Evolutionary conservation across 78 protist species (phyloP).

Genomic region (Planoprotostelium fungivorum): DNA sequence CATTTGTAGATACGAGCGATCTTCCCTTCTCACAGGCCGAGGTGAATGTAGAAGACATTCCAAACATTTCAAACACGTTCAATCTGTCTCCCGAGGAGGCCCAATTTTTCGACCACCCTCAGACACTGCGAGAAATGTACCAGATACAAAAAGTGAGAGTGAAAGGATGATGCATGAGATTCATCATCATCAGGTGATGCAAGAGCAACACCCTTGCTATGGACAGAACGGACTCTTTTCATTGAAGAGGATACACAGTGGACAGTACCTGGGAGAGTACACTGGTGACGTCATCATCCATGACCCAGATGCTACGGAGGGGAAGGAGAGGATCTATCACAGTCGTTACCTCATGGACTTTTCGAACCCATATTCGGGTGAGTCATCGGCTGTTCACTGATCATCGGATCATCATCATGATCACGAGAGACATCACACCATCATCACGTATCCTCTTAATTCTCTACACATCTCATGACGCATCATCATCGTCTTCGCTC

Average conservation of each 20-base stretch:
- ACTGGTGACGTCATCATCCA: not conserved
- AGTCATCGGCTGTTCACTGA: no score
- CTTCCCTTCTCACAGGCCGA: not conserved
- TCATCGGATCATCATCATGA: no score
- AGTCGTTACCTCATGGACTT: not conserved
- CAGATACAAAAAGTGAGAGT: not conserved
- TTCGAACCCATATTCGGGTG: not conserved
- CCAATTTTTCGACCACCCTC: not conserved
- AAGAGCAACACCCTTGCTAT: not conserved
- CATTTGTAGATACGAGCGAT: not conserved
- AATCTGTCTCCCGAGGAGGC: not conserved
- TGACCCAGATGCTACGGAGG: not conserved
- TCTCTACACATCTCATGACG: no score
- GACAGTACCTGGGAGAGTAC: not conserved
- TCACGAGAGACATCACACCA: no score
- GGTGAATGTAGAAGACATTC: no score
- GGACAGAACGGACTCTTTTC: not conserved
- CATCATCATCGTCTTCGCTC: no score
- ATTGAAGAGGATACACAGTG: not conserved
- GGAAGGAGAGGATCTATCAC: not conserved
- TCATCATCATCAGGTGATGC: not conserved
- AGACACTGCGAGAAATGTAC: not conserved
- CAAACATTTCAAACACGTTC: not conserved
- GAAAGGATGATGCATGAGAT: not conserved
- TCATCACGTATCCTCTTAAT: no score